Conservation (phyloP, 2,329 filamentous ascomycete genomes). For the Capronia epimyces region DNA sequence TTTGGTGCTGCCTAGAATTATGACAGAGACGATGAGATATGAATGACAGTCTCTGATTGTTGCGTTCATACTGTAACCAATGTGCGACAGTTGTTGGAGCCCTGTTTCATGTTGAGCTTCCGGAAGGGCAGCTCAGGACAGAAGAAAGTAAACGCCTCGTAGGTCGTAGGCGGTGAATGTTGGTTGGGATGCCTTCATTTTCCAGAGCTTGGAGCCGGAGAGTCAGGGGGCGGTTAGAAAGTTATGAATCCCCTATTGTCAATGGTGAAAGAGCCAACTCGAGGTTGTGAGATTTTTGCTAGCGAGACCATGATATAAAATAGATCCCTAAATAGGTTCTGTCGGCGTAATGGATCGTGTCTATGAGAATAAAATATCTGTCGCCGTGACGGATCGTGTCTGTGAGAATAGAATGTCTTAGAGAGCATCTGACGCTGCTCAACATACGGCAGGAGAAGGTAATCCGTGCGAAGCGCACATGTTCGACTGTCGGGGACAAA, state of each 20-base stretch:
- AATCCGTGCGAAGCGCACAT: background rate
- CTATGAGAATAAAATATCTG: conserved; percentile 1
- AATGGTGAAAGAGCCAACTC: conserved; percentile 35
- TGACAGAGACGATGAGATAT: too few species aligned
- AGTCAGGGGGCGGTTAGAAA: conserved; percentile 37
- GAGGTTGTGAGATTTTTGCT: conserved; percentile 29
- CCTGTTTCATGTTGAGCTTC: too few species aligned
- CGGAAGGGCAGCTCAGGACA: background rate
- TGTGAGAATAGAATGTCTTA: background rate
- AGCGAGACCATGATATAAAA: conserved; percentile 30
- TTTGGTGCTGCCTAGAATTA: too few species aligned
- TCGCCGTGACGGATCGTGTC: conserved; percentile 8
- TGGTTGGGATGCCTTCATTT: conserved; percentile 34
- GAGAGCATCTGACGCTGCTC: conserved; percentile 25
- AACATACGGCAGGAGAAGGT: conserved; percentile 24
- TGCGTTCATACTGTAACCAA: too few species aligned
- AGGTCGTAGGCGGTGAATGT: conserved; percentile 35
- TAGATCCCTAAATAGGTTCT: conserved; percentile 28
- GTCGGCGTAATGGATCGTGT: conserved; percentile 10
- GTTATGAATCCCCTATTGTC: conserved; percentile 30
- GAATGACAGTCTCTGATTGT: too few species aligned
- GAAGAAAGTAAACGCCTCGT: conserved; percentile 19
- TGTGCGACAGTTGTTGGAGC: too few species aligned
- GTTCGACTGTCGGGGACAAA: background rate
- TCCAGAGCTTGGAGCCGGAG: conserved; percentile 33